Conservation (phyloP, 2,329 filamentous ascomycete species). For the Phoma sp. region DNA sequence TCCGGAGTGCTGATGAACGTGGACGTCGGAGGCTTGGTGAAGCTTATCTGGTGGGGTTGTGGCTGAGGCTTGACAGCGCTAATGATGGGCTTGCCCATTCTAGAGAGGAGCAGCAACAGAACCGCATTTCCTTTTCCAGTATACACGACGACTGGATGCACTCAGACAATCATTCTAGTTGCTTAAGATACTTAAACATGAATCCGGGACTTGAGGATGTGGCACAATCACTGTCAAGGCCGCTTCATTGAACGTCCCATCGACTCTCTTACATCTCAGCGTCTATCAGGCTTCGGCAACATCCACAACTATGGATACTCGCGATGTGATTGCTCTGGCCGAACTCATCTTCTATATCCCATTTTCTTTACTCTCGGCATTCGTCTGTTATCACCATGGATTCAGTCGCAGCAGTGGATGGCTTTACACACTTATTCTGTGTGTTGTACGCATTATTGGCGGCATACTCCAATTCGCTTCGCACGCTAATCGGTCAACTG, state of each 20-base stretch:
- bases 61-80: slow-evolving; percentile 5
- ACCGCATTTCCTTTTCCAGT: background rate
- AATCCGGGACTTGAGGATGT: background rate
- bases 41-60: background rate
- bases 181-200: too few relatives aligned
- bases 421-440: slow-evolving; percentile 61
- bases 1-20: background rate
- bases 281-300: background rate
- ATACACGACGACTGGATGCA: background rate
- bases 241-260: background rate
- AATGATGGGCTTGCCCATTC: slow-evolving; percentile 10
- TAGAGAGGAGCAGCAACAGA: slow-evolving; percentile 5
- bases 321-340: slow-evolving; percentile 27
- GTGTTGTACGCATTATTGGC: slow-evolving; percentile 59
- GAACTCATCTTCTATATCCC: slow-evolving; percentile 48
- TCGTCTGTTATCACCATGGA: slow-evolving; percentile 47
- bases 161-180: too few relatives aligned
- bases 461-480: slow-evolving; percentile 58
- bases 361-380: slow-evolving; percentile 34
- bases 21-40: too few relatives aligned
- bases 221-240: background rate
- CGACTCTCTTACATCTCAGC: background rate
- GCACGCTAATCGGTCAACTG: slow-evolving; percentile 50
- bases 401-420: slow-evolving; percentile 56
- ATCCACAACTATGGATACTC: slow-evolving; percentile 5